Percentiles rank a stretch among this genome's conserved stretches.
These are phyloP conservation scores for Aspergillus luchuensis DNA, from an alignment of 2,329 filamentous ascomycete genomes.

Conservation along the genomic window DNA sequence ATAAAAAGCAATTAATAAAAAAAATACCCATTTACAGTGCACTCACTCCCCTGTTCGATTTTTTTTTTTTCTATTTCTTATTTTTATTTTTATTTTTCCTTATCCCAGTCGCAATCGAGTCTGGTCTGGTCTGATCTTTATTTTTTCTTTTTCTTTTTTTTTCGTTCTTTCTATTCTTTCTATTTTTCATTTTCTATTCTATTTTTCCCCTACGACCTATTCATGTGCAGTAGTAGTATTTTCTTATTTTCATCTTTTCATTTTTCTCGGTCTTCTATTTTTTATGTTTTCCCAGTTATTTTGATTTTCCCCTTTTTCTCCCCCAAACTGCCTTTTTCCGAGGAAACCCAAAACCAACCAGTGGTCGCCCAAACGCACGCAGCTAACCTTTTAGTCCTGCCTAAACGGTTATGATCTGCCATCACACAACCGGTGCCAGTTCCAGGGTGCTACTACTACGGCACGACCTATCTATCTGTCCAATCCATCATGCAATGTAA, in stretches of 20 bases:
- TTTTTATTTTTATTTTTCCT: no score
- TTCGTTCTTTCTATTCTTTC: background rate
- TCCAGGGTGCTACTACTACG: background rate
- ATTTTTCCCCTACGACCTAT: background rate
- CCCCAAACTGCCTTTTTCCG: background rate
- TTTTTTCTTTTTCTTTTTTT: background rate
- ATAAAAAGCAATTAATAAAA: background rate
- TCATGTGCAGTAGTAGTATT: background rate
- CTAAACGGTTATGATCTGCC: slow-evolving; percentile 21
- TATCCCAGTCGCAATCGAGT: background rate
- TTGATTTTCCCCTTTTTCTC: background rate
- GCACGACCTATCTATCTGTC: background rate
- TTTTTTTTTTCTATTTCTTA: no score
- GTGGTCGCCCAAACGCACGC: background rate
- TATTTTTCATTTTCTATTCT: background rate
- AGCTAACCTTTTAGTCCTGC: slow-evolving; percentile 17
- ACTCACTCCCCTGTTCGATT: background rate
- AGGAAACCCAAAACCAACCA: background rate
- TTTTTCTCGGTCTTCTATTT: background rate
- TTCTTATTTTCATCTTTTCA: background rate
- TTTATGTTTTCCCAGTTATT: background rate
- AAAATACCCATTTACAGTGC: background rate
- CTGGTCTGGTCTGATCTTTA: background rate
- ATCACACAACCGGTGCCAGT: slow-evolving; percentile 10
- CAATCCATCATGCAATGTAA: background rate